Conservation (phyloP, 768 basidiomycete species). For the Lanmaoa rubissima region DNA sequence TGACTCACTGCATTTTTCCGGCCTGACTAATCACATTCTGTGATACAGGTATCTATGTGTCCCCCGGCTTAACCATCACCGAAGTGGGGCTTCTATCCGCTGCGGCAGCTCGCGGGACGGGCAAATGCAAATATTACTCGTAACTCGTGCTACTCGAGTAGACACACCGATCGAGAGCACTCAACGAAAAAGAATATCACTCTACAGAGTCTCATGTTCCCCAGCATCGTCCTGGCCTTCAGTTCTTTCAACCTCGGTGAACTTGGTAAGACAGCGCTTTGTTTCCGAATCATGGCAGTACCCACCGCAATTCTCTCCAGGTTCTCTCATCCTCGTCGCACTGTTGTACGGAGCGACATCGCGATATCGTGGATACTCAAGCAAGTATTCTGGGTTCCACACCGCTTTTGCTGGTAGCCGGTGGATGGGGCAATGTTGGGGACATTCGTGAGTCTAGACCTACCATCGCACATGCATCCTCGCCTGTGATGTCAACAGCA, state of each 20-base stretch:
- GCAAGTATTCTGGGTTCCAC: conserved; percentile 73
- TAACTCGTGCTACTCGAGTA: conserved; percentile 13
- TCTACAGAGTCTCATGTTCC: conserved; percentile 63
- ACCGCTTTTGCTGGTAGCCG: conserved; percentile 71
- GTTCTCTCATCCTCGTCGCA: conserved; percentile 59
- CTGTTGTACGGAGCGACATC: conserved; percentile 51
- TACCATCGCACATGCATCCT: neutral
- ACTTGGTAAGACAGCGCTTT: conserved; percentile 40
- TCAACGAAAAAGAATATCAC: conserved; percentile 45
- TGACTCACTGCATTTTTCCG: neutral
- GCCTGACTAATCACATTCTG: conserved; percentile 2
- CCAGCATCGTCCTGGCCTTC: conserved; percentile 68
- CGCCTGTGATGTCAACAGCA: conserved; percentile 37
- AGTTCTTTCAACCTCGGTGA: conserved; percentile 52
- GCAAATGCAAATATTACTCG: conserved; percentile 51
- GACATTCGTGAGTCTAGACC: conserved; percentile 56
- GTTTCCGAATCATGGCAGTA: neutral
- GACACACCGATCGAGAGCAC: neutral
- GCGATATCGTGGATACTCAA: conserved; percentile 52
- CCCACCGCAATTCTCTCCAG: conserved; percentile 31
- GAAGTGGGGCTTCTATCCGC: conserved; percentile 58
- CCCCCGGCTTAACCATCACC: conserved; percentile 54
- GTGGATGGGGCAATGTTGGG: conserved; percentile 66
- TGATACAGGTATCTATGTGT: conserved; percentile 50
- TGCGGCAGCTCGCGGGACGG: conserved; percentile 54